Evolutionary conservation across 768 basidiomycete species (phyloP), one percentile per base, ranked within the genome.

Genomic region (Rhizopogon roseolus): DNA sequence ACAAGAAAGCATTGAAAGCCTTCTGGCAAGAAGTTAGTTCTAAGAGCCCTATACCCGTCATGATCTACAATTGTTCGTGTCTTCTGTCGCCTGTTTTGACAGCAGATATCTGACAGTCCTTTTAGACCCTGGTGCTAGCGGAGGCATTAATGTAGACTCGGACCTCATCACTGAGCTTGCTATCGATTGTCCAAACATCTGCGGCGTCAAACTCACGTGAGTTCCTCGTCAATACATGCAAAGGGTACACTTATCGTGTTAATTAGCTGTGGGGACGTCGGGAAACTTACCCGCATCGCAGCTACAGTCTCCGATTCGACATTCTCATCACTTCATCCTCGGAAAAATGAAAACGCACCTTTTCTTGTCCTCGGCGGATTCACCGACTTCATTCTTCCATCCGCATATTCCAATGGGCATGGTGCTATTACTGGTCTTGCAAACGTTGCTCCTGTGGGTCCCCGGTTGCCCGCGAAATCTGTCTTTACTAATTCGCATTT

Each of bases 341-440:
- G 90, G 65, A 85, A 81, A 71, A 81, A 82, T 63, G 63, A 74
- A 19, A 69, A 76, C 28, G 80, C 81, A 0, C 85, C 86, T 16
- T 96, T 97, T 76, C 72, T 93, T 45, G 90, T 93, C 34, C 74
- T 94, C 19, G 92, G 91, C 39, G 94, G 93, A 8, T 97, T 81
- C 68, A 76, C 79, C 56, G 94, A 97, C 73, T 92, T 93, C 69
- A 66, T 96, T 54, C 73, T 87, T 34, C 83, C 93, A 4, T 81
- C 90, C 6, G 67, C 80, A 2, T 84, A 82, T 63, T 86, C 80
- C 29, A 83, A 85, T 57, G 92, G 79, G 2, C 86, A 94, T 61
- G 94, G 94, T 44, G 92, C 90, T 45, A 96, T 96, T 65, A 93
- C 89, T 34, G 93, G 93, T 43, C 82, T 95, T 17, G 92, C 81